These are phyloP conservation scores for Hygrocybe punicea DNA, from an alignment of 768 basidiomycete species.

Conservation along the genomic window DNA sequence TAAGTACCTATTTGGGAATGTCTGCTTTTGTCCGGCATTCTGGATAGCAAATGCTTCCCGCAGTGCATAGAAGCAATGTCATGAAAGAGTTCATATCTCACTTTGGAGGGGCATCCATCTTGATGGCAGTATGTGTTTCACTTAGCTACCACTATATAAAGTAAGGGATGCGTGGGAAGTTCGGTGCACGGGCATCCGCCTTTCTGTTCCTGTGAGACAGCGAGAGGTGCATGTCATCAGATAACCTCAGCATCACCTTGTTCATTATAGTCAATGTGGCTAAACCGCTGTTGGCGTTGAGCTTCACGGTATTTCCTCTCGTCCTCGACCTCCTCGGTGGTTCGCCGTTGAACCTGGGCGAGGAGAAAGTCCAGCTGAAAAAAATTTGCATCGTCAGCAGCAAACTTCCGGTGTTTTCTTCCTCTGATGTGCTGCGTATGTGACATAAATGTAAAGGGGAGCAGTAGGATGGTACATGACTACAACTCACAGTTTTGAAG, in stretches of 20 bases:
- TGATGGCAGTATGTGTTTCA: too few relatives aligned
- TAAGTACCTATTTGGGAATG: too few relatives aligned
- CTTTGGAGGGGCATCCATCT: too few relatives aligned
- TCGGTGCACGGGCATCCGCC: too few relatives aligned
- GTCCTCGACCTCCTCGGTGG: constrained; percentile 29
- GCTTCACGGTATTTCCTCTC: neutral
- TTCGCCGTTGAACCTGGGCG: constrained; percentile 50
- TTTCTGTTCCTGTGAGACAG: too few relatives aligned
- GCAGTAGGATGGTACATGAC: constrained; percentile 1
- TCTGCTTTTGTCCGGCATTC: too few relatives aligned
- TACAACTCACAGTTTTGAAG: constrained; percentile 65
- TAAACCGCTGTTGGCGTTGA: neutral
- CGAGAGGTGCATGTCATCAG: neutral
- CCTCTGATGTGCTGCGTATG: constrained; percentile 62
- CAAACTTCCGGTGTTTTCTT: constrained; percentile 79
- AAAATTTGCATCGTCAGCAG: constrained; percentile 74
- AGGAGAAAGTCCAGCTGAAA: constrained; percentile 73
- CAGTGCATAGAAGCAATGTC: too few relatives aligned
- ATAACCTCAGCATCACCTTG: neutral
- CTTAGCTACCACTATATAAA: too few relatives aligned
- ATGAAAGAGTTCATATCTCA: too few relatives aligned
- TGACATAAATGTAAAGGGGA: constrained; percentile 1
- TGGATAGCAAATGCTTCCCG: too few relatives aligned
- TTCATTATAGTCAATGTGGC: neutral
- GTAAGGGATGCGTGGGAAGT: too few relatives aligned